These are phyloP conservation scores for Eucalyptus shirleyi DNA, from an alignment of 345 rosid species.

Conservation along the genomic window DNA sequence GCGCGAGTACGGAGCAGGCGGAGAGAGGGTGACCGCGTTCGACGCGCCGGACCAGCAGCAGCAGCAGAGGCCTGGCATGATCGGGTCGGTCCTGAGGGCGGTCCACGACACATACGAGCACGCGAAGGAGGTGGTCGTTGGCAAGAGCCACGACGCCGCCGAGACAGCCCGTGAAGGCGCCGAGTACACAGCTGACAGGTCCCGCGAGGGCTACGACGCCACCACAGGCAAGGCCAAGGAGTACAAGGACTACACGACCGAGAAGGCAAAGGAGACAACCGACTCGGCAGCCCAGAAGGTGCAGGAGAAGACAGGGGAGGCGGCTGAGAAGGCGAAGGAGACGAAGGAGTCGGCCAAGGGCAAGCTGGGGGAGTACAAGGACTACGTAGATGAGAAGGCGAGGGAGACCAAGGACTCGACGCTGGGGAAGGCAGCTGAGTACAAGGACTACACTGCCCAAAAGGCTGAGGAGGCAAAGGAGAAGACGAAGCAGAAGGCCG, in stretches of 20 bases:
- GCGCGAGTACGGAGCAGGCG: not conserved
- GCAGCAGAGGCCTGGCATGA: constrained; percentile 35
- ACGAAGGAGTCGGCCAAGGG: not conserved
- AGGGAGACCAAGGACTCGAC: not conserved
- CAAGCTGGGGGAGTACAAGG: not conserved
- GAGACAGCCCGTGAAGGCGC: not conserved
- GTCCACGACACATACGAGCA: constrained; percentile 45
- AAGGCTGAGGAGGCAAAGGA: not conserved
- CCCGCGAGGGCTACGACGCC: not conserved
- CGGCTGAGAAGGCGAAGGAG: not conserved
- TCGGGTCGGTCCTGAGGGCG: constrained; percentile 45
- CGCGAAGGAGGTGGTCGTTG: constrained; percentile 47
- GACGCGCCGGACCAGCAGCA: not conserved
- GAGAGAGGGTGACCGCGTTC: not conserved
- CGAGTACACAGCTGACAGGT: not conserved
- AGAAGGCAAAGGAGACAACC: constrained; percentile 3
- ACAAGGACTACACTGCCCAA: not conserved
- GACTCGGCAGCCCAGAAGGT: not conserved
- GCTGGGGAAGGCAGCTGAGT: not conserved
- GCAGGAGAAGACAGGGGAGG: not conserved
- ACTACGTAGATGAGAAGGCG: not conserved
- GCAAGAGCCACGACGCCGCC: constrained; percentile 20
- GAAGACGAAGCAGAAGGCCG: not conserved
- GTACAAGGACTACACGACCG: not conserved
- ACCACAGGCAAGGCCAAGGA: not conserved